These are phyloP conservation scores for Coffea humblotiana DNA, from an alignment of 305 asterid species.

Conservation along the genomic window DNA sequence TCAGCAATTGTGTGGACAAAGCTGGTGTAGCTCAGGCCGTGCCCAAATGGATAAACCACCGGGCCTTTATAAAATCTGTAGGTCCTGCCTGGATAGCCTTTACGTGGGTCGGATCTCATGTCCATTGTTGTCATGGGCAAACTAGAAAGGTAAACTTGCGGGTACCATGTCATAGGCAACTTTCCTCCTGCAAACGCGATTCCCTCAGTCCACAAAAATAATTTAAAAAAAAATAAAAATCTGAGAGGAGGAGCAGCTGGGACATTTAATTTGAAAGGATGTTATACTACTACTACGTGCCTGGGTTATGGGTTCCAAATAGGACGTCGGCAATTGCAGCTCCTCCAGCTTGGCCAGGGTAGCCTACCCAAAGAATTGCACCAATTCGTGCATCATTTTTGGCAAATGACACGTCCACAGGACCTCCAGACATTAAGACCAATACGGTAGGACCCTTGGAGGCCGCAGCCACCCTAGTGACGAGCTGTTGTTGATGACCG, in stretches of 20 bases:
- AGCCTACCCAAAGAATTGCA: conserved; percentile 81
- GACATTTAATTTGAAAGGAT: too few relatives aligned
- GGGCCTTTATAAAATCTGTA: conserved; percentile 80
- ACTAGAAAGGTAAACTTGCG: conserved; percentile 63
- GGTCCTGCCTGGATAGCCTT: conserved; percentile 75
- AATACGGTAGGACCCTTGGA: conserved; percentile 62
- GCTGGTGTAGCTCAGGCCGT: conserved; percentile 75
- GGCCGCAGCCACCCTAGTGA: conserved; percentile 66
- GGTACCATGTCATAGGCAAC: conserved; percentile 95
- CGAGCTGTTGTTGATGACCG: conserved; percentile 66
- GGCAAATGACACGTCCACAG: conserved; percentile 71
- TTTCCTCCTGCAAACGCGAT: conserved; percentile 50
- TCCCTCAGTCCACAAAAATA: neutral
- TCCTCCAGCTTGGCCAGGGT: conserved; percentile 91
- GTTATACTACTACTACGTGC: conserved; percentile 14
- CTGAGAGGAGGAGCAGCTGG: neutral
- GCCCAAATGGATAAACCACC: conserved; percentile 75
- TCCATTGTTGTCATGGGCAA: conserved; percentile 81
- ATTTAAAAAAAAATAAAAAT: too few relatives aligned
- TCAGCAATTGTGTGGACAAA: conserved; percentile 50
- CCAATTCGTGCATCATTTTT: conserved; percentile 55
- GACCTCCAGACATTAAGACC: conserved; percentile 84
- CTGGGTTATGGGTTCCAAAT: conserved; percentile 87
- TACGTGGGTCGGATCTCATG: conserved; percentile 61
- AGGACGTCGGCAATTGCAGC: conserved; percentile 80